Evolutionary conservation across 176 grass and related monocot species (phyloP), one percentile per base, ranked within the genome.

Genomic region (Oryza nivara): DNA sequence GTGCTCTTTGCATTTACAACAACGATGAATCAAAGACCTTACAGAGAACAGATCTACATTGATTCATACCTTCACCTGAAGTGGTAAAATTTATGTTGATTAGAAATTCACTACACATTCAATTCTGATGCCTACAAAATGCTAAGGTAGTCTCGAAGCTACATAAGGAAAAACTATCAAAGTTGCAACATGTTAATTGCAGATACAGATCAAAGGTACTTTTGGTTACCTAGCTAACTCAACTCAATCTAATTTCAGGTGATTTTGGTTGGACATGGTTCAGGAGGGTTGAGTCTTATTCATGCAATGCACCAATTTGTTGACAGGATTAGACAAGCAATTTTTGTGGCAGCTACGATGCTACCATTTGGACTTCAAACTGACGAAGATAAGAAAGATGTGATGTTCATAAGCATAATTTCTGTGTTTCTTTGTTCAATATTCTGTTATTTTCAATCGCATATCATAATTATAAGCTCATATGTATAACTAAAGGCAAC

Each of bases 301-400:
- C 92, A 94, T 67, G 92, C 83, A 38, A 84, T 94, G 89, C 92
- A 89, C 67, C 67, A 71, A 75, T 91, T 84, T 2, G 54, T 73
- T 65, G 80, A 89, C 56, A 91, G 85, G 46, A 89, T 94, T 48
- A 84, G 35, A 76, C 75, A 83, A 65, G 75, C 84, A 80, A 51
- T 90, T 83, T 90, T 90, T 75, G 84, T 90, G 75, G 89, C 86
- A 78, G 92, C 92, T 65, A 84, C 86, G 11, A 94, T 94, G 92
- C 86, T 94, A 44, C 92, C 92, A 78, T 94, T 83, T 65, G 92
- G 92, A 74, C 79, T 87, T 78, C 80, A 81, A 67, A 86, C 86
- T 10, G 76, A 94, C 68, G 82, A 94, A 87, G 92, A 94, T 78
- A 89, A 74, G 46, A 81, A 86, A 84, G 56, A 94, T 75, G 92